These are phyloP conservation scores for Borealophlyctis nickersoniae DNA, from an alignment of 192 early-diverging fungal species.

Conservation along the genomic window DNA sequence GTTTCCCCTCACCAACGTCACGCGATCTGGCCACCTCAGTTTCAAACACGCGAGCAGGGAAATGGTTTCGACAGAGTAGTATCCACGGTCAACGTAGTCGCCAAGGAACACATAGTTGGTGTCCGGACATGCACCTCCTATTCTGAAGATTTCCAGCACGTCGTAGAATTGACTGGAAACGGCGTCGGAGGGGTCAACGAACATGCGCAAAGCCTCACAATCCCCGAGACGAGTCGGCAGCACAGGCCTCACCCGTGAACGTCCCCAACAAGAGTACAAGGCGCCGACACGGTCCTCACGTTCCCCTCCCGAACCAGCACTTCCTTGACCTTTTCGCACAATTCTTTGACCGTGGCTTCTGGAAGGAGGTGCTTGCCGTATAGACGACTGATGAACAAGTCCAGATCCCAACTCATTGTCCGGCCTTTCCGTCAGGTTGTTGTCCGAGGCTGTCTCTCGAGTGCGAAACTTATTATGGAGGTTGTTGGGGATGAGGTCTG, in stretches of 20 bases:
- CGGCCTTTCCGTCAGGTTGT: no score
- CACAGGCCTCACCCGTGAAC: slow-evolving; percentile 69
- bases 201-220: neutral
- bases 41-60: slow-evolving; percentile 84
- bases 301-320: slow-evolving; percentile 82
- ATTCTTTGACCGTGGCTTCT: slow-evolving; percentile 71
- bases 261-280: slow-evolving; percentile 89
- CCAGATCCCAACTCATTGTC: slow-evolving; percentile 60
- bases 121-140: slow-evolving; percentile 74
- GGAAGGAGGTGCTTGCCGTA: slow-evolving; percentile 70
- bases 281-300: slow-evolving; percentile 76
- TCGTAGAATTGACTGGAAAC: slow-evolving; percentile 73
- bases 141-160: slow-evolving; percentile 81
- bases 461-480: no score
- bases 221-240: neutral
- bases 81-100: slow-evolving; percentile 85
- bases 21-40: slow-evolving; percentile 81
- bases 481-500: no score
- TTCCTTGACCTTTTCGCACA: slow-evolving; percentile 78
- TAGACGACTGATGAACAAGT: slow-evolving; percentile 74
- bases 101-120: slow-evolving; percentile 89
- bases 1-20: slow-evolving; percentile 89
- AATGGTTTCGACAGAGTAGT: slow-evolving; percentile 90
- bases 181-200: neutral
- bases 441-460: no score